These are phyloP conservation scores for Theileria equi DNA, from an alignment of 169 alveolate species.

Conservation along the genomic window DNA sequence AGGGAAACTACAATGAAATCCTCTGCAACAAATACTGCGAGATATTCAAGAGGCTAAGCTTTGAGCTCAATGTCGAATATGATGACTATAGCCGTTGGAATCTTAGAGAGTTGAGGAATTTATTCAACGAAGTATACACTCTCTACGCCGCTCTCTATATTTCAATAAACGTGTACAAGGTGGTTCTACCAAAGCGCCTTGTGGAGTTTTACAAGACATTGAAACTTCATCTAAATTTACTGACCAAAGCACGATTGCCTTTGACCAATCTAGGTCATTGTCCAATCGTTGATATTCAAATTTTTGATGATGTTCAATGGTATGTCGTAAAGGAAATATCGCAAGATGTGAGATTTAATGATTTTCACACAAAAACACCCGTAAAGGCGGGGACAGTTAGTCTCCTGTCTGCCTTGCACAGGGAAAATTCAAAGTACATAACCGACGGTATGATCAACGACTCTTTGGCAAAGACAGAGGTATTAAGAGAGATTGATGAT, in stretches of 20 bases:
- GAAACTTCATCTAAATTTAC: constrained; percentile 2
- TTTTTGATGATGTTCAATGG: constrained; percentile 16
- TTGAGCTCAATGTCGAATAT: not conserved
- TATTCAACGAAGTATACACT: constrained; percentile 6
- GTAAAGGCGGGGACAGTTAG: not conserved
- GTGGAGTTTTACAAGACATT: constrained; percentile 14
- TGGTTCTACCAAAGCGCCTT: not conserved
- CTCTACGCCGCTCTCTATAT: constrained; percentile 36
- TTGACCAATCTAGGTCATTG: not conserved
- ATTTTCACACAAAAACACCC: not conserved
- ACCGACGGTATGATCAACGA: not conserved
- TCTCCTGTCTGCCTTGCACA: constrained; percentile 18
- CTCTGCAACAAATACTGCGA: not conserved
- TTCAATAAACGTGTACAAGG: constrained; percentile 4
- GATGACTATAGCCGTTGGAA: not conserved
- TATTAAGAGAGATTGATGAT: not conserved
- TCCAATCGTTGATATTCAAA: constrained; percentile 5
- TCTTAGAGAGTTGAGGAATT: constrained; percentile 4
- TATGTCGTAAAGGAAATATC: not conserved
- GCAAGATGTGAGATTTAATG: no score
- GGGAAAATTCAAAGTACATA: constrained; percentile 7
- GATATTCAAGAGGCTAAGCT: not conserved
- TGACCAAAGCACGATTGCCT: constrained; percentile 7
- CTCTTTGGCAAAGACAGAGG: not conserved
- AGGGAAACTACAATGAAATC: not conserved